A percentile compares a stretch with the other conserved stretches of the same genome.
Conservation (phyloP, 495 filamentous ascomycete genomes). For the Rhizodiscina lignyota region DNA sequence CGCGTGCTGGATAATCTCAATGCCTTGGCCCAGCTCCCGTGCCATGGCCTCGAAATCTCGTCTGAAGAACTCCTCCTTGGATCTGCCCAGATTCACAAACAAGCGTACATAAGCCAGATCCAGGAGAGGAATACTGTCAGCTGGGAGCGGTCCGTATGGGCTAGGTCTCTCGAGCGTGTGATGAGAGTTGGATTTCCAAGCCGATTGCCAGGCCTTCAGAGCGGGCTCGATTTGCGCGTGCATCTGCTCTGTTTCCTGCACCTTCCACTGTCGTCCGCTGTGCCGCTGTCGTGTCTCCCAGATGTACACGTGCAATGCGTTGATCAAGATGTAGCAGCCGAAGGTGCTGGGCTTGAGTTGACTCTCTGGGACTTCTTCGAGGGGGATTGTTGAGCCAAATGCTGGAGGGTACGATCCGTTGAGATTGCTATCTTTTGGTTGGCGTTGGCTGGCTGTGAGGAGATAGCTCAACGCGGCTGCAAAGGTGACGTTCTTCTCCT, state of each 20-base stretch:
- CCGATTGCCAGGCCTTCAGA: slow-evolving; percentile 84
- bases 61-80: slow-evolving; percentile 90
- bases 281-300: slow-evolving; percentile 94
- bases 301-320: slow-evolving; percentile 93
- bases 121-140: slow-evolving; percentile 86
- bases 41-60: slow-evolving; percentile 88
- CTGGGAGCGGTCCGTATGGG: slow-evolving; percentile 76
- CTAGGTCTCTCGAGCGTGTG: slow-evolving; percentile 84
- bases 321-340: slow-evolving; percentile 84
- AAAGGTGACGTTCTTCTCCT: slow-evolving; percentile 54
- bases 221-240: slow-evolving; percentile 93
- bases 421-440: slow-evolving; percentile 33
- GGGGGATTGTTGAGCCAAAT: slow-evolving; percentile 27
- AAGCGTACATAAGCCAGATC: slow-evolving; percentile 88
- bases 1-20: slow-evolving; percentile 56
- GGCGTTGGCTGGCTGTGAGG: slow-evolving; percentile 62
- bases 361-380: slow-evolving; percentile 36
- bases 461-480: slow-evolving; percentile 61
- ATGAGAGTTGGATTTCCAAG: slow-evolving; percentile 74
- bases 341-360: slow-evolving; percentile 82
- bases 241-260: slow-evolving; percentile 87
- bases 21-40: slow-evolving; percentile 70
- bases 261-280: slow-evolving; percentile 78
- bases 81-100: slow-evolving; percentile 79
- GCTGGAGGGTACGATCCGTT: slow-evolving; percentile 23